Conservation (phyloP, 2,329 filamentous ascomycete genomes). For the Monilinia vaccinii-corymbosi region DNA sequence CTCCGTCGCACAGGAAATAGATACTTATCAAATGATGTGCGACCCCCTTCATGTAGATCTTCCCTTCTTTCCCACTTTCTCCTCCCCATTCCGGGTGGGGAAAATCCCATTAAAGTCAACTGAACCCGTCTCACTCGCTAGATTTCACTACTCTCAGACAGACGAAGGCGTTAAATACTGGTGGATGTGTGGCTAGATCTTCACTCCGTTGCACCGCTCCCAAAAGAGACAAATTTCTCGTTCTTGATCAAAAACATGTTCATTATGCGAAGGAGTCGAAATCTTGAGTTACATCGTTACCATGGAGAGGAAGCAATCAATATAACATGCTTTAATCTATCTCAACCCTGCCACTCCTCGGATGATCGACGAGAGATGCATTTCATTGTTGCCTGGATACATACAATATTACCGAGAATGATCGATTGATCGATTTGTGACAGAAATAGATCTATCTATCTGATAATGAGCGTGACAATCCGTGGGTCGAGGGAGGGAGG, state of each 20-base stretch:
- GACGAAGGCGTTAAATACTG: background rate
- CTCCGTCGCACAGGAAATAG: no score
- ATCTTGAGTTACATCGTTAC: conserved; percentile 10
- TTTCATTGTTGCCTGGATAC: conserved; percentile 3
- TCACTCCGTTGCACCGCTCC: background rate
- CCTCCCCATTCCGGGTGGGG: background rate
- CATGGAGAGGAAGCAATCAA: background rate
- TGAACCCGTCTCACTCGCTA: conserved; percentile 5
- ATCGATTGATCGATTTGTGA: background rate
- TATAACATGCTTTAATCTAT: background rate
- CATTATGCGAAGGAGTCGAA: background rate
- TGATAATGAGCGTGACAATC: background rate
- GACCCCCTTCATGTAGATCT: background rate
- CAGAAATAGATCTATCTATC: background rate
- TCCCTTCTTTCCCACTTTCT: background rate
- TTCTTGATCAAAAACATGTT: background rate
- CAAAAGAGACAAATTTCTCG: background rate
- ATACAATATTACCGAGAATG: background rate
- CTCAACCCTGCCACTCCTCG: background rate
- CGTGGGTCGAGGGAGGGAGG: no score
- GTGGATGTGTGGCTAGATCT: conserved; percentile 6
- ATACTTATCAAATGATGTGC: background rate
- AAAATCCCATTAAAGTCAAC: background rate
- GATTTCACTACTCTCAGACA: conserved; percentile 8
- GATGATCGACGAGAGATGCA: conserved; percentile 4